These are phyloP conservation scores for Termitomyces sp. DNA, from an alignment of 768 basidiomycete genomes.

Conservation along the genomic window DNA sequence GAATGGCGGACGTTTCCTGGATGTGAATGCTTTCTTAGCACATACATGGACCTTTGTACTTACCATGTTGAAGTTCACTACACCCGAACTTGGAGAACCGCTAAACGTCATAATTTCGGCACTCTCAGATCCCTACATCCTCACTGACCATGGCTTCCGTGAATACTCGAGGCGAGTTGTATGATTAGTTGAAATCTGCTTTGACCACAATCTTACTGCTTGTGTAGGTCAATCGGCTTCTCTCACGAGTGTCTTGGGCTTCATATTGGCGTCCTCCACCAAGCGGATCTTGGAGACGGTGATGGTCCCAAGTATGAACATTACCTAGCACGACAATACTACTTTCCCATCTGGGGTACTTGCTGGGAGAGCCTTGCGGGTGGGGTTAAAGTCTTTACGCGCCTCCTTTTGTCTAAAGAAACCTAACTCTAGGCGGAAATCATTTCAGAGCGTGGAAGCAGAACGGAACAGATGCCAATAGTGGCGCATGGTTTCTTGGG, in stretches of 20 bases:
- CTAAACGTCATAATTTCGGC: slow-evolving; percentile 80
- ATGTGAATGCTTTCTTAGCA: slow-evolving; percentile 41
- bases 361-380: slow-evolving; percentile 85
- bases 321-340: slow-evolving; percentile 72
- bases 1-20: slow-evolving; percentile 68
- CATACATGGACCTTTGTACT: background rate
- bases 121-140: slow-evolving; percentile 70
- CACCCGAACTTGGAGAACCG: slow-evolving; percentile 65
- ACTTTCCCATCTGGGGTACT: slow-evolving; percentile 73
- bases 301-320: slow-evolving; percentile 63
- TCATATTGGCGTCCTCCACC: slow-evolving; percentile 69
- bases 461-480: slow-evolving; percentile 67
- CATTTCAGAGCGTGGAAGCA: slow-evolving; percentile 90
- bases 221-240: slow-evolving; percentile 67
- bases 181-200: background rate
- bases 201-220: background rate
- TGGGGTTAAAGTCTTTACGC: slow-evolving; percentile 11
- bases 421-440: slow-evolving; percentile 54
- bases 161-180: slow-evolving; percentile 60
- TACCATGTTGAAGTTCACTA: slow-evolving; percentile 47
- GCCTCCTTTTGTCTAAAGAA: background rate
- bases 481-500: slow-evolving; percentile 85
- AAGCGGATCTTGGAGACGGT: slow-evolving; percentile 82
- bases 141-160: slow-evolving; percentile 68
- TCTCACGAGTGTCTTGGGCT: slow-evolving; percentile 79